Percentiles rank a stretch among this genome's conserved stretches.
These are phyloP conservation scores for Saposhnikovia divaricata DNA, from an alignment of 129 eudicot species.

Conservation along the genomic window DNA sequence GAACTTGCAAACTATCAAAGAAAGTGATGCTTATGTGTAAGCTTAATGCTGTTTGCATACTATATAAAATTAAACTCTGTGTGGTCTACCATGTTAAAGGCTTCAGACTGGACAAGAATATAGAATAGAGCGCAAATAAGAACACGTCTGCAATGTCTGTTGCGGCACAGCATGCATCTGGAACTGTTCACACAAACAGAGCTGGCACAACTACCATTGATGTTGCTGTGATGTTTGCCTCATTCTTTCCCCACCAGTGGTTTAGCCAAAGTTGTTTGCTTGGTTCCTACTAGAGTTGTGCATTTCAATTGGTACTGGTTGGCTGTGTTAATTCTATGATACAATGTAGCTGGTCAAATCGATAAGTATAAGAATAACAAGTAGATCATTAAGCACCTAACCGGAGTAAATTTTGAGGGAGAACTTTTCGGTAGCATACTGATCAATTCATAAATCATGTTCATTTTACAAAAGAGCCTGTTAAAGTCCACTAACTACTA, in stretches of 20 bases:
- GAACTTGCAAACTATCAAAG: background rate
- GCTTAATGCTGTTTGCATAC: background rate
- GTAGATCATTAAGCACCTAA: constrained; percentile 7
- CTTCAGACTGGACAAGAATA: background rate
- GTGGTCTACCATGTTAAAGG: background rate
- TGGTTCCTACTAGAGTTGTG: constrained; percentile 32
- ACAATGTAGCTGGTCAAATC: background rate
- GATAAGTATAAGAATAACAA: background rate
- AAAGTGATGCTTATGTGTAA: background rate
- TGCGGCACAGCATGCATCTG: constrained; percentile 74
- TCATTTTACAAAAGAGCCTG: no score
- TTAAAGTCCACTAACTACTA: no score
- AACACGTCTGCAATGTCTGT: constrained; percentile 92
- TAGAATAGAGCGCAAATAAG: background rate
- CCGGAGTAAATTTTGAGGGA: constrained; percentile 18
- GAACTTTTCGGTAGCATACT: constrained; percentile 28
- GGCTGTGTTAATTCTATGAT: background rate
- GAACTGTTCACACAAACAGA: constrained; percentile 60
- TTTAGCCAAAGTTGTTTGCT: constrained; percentile 9
- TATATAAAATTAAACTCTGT: no score
- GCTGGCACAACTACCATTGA: constrained; percentile 61
- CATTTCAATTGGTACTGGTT: background rate
- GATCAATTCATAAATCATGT: background rate
- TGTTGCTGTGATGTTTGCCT: constrained; percentile 44
- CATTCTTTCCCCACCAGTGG: constrained; percentile 58